Evolutionary conservation across 1,284 basidiomycete species (phyloP).

Genomic region (Puccinia hordei): DNA sequence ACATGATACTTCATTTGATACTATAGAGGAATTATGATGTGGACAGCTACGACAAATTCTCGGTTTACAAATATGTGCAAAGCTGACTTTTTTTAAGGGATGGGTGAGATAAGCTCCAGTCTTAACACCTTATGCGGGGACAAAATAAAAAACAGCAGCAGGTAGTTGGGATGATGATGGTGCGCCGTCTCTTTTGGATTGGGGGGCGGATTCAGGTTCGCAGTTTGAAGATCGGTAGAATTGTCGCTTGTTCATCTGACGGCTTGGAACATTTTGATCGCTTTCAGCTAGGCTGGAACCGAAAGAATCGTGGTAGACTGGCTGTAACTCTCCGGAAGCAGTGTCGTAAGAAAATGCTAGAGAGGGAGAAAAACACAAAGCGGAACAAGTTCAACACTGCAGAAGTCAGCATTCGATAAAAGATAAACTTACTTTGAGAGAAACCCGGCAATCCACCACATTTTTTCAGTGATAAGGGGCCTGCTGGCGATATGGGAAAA

Average conservation of each 20-base stretch:
- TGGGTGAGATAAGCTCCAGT: neutral
- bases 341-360: conserved; percentile 39
- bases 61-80: neutral
- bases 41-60: neutral
- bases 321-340: conserved; percentile 33
- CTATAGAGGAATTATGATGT: conserved; percentile 17
- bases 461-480: conserved; percentile 53
- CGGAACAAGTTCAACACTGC: neutral
- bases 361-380: neutral
- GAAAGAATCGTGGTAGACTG: conserved; percentile 12
- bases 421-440: conserved; percentile 52
- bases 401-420: neutral
- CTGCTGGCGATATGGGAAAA: conserved; percentile 54
- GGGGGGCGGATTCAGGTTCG: neutral
- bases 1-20: conserved; percentile 21
- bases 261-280: conserved; percentile 3
- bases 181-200: conserved; percentile 6
- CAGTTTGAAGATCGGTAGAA: neutral
- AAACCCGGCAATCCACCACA: conserved; percentile 53
- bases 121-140: conserved; percentile 22
- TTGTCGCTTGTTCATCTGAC: neutral
- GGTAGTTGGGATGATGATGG: neutral
- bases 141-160: conserved; percentile 15
- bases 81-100: neutral
- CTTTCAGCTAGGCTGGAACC: neutral